Evolutionary conservation across 2,329 filamentous ascomycete species (phyloP), one percentile per base, ranked within the genome.

Genomic region (Xylaria hypoxylon): DNA sequence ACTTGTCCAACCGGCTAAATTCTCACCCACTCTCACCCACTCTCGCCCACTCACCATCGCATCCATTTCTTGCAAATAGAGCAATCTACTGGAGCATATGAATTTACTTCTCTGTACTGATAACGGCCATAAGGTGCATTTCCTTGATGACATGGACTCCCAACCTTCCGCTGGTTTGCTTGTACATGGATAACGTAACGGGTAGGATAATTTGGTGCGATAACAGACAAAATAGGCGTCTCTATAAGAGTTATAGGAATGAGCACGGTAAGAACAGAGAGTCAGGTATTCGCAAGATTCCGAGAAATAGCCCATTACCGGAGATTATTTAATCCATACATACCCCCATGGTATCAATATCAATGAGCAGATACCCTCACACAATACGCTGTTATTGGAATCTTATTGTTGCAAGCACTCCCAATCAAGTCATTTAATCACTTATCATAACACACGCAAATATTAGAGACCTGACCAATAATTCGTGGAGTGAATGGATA

Each of bases 401-500:
- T 31, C 28, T 7, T 6, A 7, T n/a, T 4, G 3, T 33, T 45
- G 31, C n/a, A 24, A 55, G 17, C 47, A 15, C 22, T 35, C 28
- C 11, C 15, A 19, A 15, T 24, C 1, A 26, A 35, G 2, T 2
- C 15, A 5, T 24, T 38, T 6, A 22, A 28, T 33, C 38, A 59
- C 42, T 7, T 31, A n/a, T 48, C 56, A 62, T 28, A 7, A 19
- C 47, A 57, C 31, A 52, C 38, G 2, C 24, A 45, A 26, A 45
- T 44, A 17, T 19, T n/a, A 35, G n/a, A 58, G 38, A 28, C 15
- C 5, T 22, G 2, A 48, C 45, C 11, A 62, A 61, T 6, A 22
- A 0, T 11, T 33, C 28, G 2, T 38, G 1, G 19, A 45, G 35
- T 40, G 33, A 60, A 71, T 58, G 47, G 70, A 75, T 63, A 72